Evolutionary conservation across 345 rosid genomes (phyloP), one percentile per base, ranked within the genome.

Genomic region (Leavenworthia alabamica): DNA sequence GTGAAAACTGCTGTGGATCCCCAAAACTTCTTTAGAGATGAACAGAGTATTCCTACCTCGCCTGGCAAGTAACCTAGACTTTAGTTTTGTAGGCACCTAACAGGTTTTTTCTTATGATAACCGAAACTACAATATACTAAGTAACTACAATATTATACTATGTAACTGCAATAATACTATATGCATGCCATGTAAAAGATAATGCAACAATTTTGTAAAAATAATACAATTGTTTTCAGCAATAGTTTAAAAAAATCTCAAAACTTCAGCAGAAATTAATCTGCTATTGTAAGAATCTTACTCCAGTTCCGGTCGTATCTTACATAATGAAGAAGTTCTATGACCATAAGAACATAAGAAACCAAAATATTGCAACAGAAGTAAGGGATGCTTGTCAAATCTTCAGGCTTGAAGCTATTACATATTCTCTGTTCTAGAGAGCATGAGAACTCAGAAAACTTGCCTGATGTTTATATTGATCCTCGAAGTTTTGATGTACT

Each of bases 401-500:
- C 47, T 35, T 43, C 26, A 24, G 7, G 55, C 56, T 50, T 17
- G 10, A 68, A 49, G 44, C 31, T 41, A 12, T 26, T 47, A 47
- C 64, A 27, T 6, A 56, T 35, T 8, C 40, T 36, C 7, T n/a
- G n/a, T 6, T 12, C n/a, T 19, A 5, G 35, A 14, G 13, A 24
- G 5, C 33, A 26, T 15, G 33, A 28, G 43, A 22, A 48, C 72
- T 79, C 68, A 89, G 60, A 77, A 81, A 41, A 89, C 95, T 75
- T 86, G 93, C 78, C 95, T 82, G 55, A 84, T 91, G 60, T 88
- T 91, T 60, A 92, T 81, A 75, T 92, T 86, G 79, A 89, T 83
- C 75, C 98, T 89, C 43, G 91, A 89, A 56, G 78, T 79, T 82
- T 75, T 80, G 62, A 81, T 78, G 66, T 86, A 92, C 14, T 92